Conservation (phyloP, 805 yeast species). For the Lipomyces spencermartinsiae region DNA sequence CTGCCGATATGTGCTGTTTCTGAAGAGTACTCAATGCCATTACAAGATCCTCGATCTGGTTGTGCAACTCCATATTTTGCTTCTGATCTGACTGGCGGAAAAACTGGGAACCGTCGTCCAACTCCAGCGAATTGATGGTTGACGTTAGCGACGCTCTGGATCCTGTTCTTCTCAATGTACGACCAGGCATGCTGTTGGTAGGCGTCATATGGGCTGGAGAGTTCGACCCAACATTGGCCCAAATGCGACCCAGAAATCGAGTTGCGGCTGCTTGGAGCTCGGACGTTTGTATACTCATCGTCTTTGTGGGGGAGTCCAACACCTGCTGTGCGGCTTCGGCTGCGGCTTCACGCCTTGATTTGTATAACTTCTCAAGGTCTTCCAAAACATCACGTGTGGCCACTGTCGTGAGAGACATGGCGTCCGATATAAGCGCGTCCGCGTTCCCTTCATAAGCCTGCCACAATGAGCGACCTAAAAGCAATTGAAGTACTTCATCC, state of each 20-base stretch:
- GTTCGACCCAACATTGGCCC: conserved; percentile 18
- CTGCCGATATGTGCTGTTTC: conserved; percentile 32
- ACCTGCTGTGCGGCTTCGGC: neutral
- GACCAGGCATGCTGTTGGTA: conserved; percentile 1
- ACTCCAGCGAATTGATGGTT: conserved; percentile 14
- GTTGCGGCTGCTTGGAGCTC: conserved; percentile 35
- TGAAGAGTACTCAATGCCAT: conserved; percentile 34
- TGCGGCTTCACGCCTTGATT: conserved; percentile 7
- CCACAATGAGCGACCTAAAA: conserved; percentile 53
- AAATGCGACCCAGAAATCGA: conserved; percentile 34
- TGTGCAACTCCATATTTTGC: conserved; percentile 27
- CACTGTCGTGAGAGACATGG: conserved; percentile 36
- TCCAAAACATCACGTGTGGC: conserved; percentile 33
- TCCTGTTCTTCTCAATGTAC: conserved; percentile 11
- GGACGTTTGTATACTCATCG: conserved; percentile 20
- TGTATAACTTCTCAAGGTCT: conserved; percentile 30
- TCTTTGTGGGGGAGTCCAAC: conserved; percentile 16
- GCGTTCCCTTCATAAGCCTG: conserved; percentile 50
- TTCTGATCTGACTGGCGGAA: conserved; percentile 2
- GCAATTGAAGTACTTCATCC: conserved; percentile 51
- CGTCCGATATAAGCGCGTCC: conserved; percentile 47
- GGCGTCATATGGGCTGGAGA: conserved; percentile 10
- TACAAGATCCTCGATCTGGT: conserved; percentile 38
- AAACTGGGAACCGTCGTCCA: conserved; percentile 15
- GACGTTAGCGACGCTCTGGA: conserved; percentile 26